Conservation (phyloP, 108 stramenopile genomes). For the Asterionellopsis glacialis region DNA sequence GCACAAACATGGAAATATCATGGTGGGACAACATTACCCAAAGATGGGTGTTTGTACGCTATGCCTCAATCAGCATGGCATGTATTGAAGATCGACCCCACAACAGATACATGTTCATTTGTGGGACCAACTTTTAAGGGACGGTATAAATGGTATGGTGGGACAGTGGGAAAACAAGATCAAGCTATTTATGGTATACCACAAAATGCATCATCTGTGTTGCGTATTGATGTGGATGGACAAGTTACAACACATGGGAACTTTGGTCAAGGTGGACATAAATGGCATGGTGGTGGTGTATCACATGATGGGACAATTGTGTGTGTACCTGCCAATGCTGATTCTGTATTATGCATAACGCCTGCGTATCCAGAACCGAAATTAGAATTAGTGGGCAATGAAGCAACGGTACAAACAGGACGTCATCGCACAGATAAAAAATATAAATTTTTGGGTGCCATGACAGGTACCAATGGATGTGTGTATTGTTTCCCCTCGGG, state of each 20-base stretch:
- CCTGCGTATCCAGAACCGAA: conserved; percentile 23
- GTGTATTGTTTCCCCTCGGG: conserved; percentile 81
- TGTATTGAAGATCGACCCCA: conserved; percentile 75
- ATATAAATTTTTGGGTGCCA: conserved; percentile 87
- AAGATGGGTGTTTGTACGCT: conserved; percentile 77
- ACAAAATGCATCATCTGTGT: conserved; percentile 50
- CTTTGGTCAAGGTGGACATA: conserved; percentile 54
- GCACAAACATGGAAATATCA: conserved; percentile 77
- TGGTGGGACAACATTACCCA: conserved; percentile 69
- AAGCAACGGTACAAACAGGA: conserved; percentile 35
- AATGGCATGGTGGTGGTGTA: conserved; percentile 81
- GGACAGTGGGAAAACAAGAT: conserved; percentile 62
- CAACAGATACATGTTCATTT: conserved; percentile 42
- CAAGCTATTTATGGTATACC: conserved; percentile 85
- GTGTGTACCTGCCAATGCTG: conserved; percentile 75
- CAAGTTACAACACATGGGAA: conserved; percentile 61
- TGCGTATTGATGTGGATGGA: conserved; percentile 26
- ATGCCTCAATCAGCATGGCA: conserved; percentile 70
- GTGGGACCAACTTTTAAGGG: conserved; percentile 74
- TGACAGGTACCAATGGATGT: conserved; percentile 60
- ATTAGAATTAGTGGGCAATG: conserved; percentile 2
- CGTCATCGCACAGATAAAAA: conserved; percentile 75
- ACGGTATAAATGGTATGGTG: conserved; percentile 82
- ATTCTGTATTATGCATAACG: conserved; percentile 58
- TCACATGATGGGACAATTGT: conserved; percentile 64